phyloP scores from a whole-genome alignment of 768 basidiomycete species.

The Kwoniella mangroviensis region DNA sequence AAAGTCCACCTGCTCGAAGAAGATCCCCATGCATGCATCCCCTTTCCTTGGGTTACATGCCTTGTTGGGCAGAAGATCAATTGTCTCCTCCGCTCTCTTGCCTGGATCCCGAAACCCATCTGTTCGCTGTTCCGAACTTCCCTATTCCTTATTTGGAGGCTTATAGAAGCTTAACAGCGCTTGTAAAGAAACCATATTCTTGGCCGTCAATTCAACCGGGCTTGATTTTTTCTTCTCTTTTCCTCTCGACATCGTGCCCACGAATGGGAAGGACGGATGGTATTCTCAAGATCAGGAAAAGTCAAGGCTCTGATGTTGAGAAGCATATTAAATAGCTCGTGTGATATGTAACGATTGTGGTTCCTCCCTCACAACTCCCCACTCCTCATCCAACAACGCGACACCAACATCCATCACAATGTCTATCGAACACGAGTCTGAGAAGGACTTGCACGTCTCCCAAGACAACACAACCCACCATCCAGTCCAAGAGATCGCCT shows the following conservation, averaged over 20 bases:
- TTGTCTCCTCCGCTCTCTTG: background rate
- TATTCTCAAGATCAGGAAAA: background rate
- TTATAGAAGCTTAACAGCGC: background rate
- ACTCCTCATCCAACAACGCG: background rate
- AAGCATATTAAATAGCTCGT: background rate
- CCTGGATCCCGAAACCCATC: background rate
- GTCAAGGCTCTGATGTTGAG: background rate
- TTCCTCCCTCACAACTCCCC: background rate
- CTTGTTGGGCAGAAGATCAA: background rate
- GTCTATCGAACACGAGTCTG: slow-evolving; percentile 5
- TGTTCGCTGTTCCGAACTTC: background rate
- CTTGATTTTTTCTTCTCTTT: background rate
- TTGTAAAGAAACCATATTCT: background rate
- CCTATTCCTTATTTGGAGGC: too few species aligned
- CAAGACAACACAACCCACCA: background rate
- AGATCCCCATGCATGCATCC: too few species aligned
- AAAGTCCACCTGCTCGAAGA: too few species aligned
- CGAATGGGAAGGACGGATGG: background rate
- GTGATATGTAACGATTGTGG: background rate
- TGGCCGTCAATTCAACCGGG: background rate
- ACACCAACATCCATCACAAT: background rate
- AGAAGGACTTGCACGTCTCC: slow-evolving; percentile 7
- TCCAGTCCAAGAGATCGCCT: background rate
- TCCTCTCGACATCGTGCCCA: background rate
- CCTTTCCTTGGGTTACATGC: too few species aligned